phyloP scores from a whole-genome alignment of 1,284 basidiomycete species.

The Gomphus bonarii region DNA sequence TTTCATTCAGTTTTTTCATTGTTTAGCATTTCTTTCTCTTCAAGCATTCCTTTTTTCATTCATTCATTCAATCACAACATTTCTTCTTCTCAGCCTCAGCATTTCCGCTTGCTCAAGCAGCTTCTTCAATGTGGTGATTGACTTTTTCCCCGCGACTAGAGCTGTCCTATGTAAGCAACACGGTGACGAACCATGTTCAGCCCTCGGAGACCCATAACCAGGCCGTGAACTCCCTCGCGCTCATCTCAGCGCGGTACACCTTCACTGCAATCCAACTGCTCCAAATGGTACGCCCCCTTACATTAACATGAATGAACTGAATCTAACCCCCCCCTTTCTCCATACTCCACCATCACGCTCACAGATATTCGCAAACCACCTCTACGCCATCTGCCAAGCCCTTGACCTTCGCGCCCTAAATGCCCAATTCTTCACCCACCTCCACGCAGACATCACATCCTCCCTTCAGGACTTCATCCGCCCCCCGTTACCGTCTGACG shows the following conservation, averaged over 20 bases:
- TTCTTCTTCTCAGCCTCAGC: too few relatives aligned
- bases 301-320: neutral
- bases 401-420: constrained; percentile 24
- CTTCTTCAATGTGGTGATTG: too few relatives aligned
- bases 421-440: constrained; percentile 12
- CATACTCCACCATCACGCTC: neutral
- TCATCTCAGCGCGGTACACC: constrained; percentile 26
- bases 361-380: constrained; percentile 21
- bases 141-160: constrained; percentile 12
- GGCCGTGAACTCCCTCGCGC: constrained; percentile 21
- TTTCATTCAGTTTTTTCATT: too few relatives aligned
- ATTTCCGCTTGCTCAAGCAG: too few relatives aligned
- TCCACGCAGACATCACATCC: neutral
- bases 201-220: constrained; percentile 24
- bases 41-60: too few relatives aligned
- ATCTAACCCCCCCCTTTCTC: neutral
- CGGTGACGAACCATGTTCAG: constrained; percentile 29
- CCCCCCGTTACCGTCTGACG: neutral
- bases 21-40: too few relatives aligned
- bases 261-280: constrained; percentile 24
- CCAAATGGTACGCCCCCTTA: constrained; percentile 17
- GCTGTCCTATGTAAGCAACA: constrained; percentile 31
- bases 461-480: neutral
- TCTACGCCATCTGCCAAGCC: constrained; percentile 24
- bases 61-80: too few relatives aligned